phyloP scores from a whole-genome alignment of 1,139 yeast species.

The Magnusiomyces tetraspermus region DNA sequence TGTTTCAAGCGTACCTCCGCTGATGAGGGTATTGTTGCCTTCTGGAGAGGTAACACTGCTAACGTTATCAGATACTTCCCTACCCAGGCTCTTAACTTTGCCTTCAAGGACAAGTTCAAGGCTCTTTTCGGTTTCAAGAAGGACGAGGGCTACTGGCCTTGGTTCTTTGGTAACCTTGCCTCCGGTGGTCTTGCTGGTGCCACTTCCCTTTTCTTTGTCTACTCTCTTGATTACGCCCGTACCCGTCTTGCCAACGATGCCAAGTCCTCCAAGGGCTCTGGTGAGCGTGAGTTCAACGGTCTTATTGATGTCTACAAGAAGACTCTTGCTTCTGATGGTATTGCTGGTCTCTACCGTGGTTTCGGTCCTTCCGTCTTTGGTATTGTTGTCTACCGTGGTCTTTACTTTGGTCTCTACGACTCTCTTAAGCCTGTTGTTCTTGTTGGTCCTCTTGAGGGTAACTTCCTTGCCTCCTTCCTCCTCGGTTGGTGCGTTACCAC shows the following conservation, averaged over 20 bases:
- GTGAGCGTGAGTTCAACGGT: conserved; percentile 74
- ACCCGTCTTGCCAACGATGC: conserved; percentile 80
- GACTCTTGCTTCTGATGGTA: conserved; percentile 67
- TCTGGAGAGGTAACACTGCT: conserved; percentile 85
- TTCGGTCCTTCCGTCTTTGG: conserved; percentile 82
- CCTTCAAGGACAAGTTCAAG: conserved; percentile 78
- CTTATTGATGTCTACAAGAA: conserved; percentile 67
- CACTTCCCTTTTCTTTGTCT: conserved; percentile 62
- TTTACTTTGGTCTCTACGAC: conserved; percentile 71
- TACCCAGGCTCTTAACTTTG: conserved; percentile 76
- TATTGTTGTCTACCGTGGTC: conserved; percentile 87
- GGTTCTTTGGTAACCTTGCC: conserved; percentile 75
- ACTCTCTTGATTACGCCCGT: conserved; percentile 77
- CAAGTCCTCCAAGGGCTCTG: conserved; percentile 51
- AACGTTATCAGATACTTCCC: conserved; percentile 81
- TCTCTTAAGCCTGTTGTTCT: conserved; percentile 68
- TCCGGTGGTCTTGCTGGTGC: conserved; percentile 84
- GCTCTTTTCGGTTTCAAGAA: conserved; percentile 67
- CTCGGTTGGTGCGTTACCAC: conserved; percentile 76
- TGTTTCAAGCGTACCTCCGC: conserved; percentile 66
- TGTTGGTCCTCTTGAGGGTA: conserved; percentile 62
- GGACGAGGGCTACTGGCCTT: conserved; percentile 53
- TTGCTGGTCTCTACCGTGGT: conserved; percentile 79
- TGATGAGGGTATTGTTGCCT: conserved; percentile 60
- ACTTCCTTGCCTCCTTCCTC: conserved; percentile 63